These are phyloP conservation scores for Suillus lakei DNA, from an alignment of 768 basidiomycete species.

Conservation along the genomic window DNA sequence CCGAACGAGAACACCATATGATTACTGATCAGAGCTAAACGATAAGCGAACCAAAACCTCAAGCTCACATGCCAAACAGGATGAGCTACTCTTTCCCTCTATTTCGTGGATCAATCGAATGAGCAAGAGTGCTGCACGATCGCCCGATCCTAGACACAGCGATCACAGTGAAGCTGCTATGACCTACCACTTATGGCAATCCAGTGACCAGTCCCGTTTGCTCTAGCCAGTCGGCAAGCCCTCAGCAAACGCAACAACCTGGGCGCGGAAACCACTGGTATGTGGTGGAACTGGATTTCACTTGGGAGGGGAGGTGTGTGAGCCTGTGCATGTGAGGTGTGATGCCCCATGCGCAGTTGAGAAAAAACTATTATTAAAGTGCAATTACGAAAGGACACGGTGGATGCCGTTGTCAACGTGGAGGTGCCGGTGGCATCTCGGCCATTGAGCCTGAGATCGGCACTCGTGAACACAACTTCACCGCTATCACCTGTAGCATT, in stretches of 20 bases:
- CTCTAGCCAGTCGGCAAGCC: neutral
- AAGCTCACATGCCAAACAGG: slow-evolving; percentile 1
- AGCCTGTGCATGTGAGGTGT: neutral
- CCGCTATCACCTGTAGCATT: neutral
- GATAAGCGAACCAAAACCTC: neutral
- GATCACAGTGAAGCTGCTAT: neutral
- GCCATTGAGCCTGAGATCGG: too few relatives aligned
- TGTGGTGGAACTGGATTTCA: neutral
- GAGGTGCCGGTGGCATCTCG: too few relatives aligned
- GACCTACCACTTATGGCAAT: neutral
- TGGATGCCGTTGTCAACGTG: neutral
- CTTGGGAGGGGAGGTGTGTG: neutral
- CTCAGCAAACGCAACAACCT: neutral
- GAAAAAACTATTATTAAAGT: neutral
- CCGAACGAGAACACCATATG: neutral
- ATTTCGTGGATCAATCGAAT: neutral
- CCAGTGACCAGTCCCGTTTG: neutral
- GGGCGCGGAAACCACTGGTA: neutral
- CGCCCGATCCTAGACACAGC: neutral
- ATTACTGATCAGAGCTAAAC: neutral
- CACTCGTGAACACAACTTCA: neutral
- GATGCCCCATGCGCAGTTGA: neutral
- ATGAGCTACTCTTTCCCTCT: neutral
- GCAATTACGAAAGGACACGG: neutral
- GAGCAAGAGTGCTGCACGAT: neutral